Conservation (phyloP, 169 alveolate genomes). For the Cryptosporidium sp. region DNA sequence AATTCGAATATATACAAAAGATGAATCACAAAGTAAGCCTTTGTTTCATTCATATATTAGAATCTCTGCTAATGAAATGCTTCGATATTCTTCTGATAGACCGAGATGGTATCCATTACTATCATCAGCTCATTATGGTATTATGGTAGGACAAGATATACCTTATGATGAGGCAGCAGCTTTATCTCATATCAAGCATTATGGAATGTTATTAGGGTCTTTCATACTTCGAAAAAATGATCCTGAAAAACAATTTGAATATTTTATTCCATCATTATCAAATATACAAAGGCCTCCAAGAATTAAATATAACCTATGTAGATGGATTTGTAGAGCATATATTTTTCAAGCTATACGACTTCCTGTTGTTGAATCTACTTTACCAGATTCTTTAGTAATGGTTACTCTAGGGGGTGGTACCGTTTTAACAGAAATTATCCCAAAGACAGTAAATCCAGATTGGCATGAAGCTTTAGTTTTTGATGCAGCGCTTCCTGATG, state of each 20-base stretch:
- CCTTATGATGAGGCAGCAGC: constrained; percentile 76
- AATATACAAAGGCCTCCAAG: constrained; percentile 54
- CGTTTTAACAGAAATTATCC: constrained; percentile 69
- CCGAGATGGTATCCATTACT: constrained; percentile 71
- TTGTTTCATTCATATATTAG: constrained; percentile 70
- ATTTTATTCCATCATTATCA: constrained; percentile 36
- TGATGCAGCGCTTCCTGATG: constrained; percentile 76
- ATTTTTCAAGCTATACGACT: constrained; percentile 72
- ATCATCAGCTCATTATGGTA: constrained; percentile 75
- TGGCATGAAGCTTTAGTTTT: constrained; percentile 75
- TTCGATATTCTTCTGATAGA: constrained; percentile 55
- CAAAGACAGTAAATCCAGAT: constrained; percentile 73
- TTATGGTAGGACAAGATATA: constrained; percentile 73
- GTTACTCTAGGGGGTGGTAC: constrained; percentile 74
- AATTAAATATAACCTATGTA: constrained; percentile 58
- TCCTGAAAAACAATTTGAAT: constrained; percentile 51
- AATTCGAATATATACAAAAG: constrained; percentile 53
- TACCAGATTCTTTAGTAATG: constrained; percentile 71
- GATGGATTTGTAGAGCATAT: constrained; percentile 74
- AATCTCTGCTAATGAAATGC: constrained; percentile 67
- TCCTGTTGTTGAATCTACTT: constrained; percentile 69
- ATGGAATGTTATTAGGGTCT: constrained; percentile 72
- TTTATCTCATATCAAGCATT: constrained; percentile 69
- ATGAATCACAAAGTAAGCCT: constrained; percentile 65
- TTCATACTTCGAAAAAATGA: constrained; percentile 58